A percentile compares a stretch with the other conserved stretches of the same genome.
Evolutionary conservation across 23 red algal genomes (phyloP).

Genomic region (Agarophyton chilense): DNA sequence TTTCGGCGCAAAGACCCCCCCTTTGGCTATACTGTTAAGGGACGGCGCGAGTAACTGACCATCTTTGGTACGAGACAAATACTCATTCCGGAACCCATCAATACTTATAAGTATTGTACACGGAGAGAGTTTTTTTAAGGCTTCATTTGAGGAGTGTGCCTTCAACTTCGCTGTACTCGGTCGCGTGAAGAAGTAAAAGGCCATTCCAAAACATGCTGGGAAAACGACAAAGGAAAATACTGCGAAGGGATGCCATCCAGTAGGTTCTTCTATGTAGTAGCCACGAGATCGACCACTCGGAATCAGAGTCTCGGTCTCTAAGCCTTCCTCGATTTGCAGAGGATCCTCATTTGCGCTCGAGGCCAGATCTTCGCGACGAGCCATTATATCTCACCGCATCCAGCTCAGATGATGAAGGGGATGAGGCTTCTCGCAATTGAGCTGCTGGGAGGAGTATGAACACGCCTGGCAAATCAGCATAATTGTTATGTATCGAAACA

Average conservation of each 20-base stretch:
- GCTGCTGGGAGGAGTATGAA: too few species aligned
- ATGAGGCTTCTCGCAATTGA: too few species aligned
- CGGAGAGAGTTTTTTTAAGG: not conserved
- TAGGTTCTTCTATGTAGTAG: conserved; percentile 6
- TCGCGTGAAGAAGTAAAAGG: conserved; percentile 11
- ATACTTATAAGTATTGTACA: conserved; percentile 71
- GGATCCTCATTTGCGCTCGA: not conserved
- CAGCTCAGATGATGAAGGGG: too few species aligned
- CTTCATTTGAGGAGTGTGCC: not conserved
- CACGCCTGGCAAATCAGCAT: too few species aligned
- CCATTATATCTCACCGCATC: too few species aligned
- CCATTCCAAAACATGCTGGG: conserved; percentile 2
- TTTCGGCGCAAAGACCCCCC: conserved; percentile 48
- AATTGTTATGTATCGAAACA: too few species aligned
- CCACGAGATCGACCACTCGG: not conserved
- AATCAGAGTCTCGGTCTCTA: conserved; percentile 18
- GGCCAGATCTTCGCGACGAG: not conserved
- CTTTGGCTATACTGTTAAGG: conserved; percentile 25
- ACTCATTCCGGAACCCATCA: conserved; percentile 84
- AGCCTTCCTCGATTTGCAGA: not conserved
- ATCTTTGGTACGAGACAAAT: conserved; percentile 45
- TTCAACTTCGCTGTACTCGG: not conserved
- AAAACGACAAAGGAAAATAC: conserved; percentile 24
- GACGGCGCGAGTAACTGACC: conserved; percentile 54
- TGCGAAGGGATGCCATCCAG: not conserved